Conservation (phyloP, 306 rosid genomes). For the Rosa multiflora region DNA sequence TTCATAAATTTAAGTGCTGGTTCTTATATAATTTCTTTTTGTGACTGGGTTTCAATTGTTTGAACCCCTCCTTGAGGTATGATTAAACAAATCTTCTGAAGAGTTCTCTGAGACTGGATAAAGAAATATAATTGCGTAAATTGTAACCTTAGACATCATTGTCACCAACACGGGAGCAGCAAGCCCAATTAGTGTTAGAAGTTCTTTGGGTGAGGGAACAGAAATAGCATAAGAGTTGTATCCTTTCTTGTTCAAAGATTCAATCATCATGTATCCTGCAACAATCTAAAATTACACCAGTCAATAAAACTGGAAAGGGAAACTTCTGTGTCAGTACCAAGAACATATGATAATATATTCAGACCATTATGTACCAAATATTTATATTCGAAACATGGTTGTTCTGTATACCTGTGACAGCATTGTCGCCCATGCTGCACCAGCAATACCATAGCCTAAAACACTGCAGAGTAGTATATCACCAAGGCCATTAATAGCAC, state of each 20-base stretch:
- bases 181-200: conserved; percentile 50
- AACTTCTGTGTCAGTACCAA: conserved; percentile 4
- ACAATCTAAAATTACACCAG: conserved; percentile 52
- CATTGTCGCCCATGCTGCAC: conserved; percentile 92
- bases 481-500: conserved; percentile 60
- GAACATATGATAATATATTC: not conserved
- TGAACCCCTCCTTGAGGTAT: not conserved
- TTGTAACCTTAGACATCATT: conserved; percentile 76
- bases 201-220: conserved; percentile 66
- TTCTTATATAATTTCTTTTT: no score
- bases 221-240: conserved; percentile 63
- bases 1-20: not conserved
- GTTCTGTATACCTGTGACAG: conserved; percentile 57
- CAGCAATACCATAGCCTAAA: conserved; percentile 67
- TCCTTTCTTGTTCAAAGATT: conserved; percentile 66
- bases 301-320: conserved; percentile 19
- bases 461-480: conserved; percentile 56
- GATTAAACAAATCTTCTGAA: not conserved
- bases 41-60: not conserved
- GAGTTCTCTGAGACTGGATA: conserved; percentile 8
- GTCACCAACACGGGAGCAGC: conserved; percentile 84
- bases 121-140: conserved; percentile 14
- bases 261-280: conserved; percentile 88
- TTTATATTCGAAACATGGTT: not conserved
- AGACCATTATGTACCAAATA: not conserved